Evolutionary conservation across 2,329 filamentous ascomycete species (phyloP).

Genomic region (Corinectria fuckeliana): DNA sequence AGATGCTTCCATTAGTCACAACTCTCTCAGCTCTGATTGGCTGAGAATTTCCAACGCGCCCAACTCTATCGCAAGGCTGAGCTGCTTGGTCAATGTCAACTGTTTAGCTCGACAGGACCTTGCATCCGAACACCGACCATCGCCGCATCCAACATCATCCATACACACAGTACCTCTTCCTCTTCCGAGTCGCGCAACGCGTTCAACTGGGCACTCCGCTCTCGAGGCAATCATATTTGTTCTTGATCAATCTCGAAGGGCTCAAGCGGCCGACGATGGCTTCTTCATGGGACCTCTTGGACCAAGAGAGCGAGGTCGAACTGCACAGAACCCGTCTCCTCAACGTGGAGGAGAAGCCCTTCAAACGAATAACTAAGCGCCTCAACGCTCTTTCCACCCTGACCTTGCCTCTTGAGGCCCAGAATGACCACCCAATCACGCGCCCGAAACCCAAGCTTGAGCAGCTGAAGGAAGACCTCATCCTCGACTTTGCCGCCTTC

Average conservation of each 20-base stretch:
- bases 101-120: neutral
- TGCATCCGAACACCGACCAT: neutral
- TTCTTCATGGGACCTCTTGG: conserved; percentile 69
- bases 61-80: conserved; percentile 33
- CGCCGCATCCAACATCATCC: neutral
- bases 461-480: conserved; percentile 82
- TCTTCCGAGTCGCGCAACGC: neutral
- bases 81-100: conserved; percentile 11
- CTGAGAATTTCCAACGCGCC: conserved; percentile 1
- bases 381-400: conserved; percentile 74
- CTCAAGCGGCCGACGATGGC: conserved; percentile 39
- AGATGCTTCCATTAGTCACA: conserved; percentile 34
- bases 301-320: conserved; percentile 79
- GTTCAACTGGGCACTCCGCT: no score
- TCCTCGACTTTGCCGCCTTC: conserved; percentile 87
- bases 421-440: conserved; percentile 51
- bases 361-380: conserved; percentile 85
- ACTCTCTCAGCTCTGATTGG: conserved; percentile 25
- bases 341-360: conserved; percentile 90
- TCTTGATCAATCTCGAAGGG: conserved; percentile 5
- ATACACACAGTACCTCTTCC: neutral
- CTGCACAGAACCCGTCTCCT: conserved; percentile 88
- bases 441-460: conserved; percentile 59
- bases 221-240: neutral
- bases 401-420: conserved; percentile 38